phyloP scores from a whole-genome alignment of 2,329 filamentous ascomycete genomes.

The Pseudogymnoascus sp. region DNA sequence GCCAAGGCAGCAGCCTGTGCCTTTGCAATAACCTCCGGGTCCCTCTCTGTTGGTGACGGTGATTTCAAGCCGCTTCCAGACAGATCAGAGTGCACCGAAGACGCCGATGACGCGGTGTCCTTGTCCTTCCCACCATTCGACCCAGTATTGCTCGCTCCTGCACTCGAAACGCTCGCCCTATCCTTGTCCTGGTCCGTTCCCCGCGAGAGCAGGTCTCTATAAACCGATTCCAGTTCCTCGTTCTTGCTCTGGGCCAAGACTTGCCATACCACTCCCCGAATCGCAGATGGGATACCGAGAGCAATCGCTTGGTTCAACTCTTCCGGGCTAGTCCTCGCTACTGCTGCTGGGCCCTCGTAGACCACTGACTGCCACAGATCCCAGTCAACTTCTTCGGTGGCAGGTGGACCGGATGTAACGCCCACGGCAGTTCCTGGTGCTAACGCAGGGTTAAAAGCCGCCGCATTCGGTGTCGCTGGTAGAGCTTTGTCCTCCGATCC shows the following conservation, averaged over 20 bases:
- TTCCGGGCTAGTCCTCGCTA: conserved; percentile 78
- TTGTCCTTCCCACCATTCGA: conserved; percentile 53
- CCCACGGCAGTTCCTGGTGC: conserved; percentile 82
- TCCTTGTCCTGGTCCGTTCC: conserved; percentile 75
- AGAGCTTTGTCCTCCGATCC: conserved; percentile 22
- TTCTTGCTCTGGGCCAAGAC: conserved; percentile 93
- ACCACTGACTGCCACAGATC: conserved; percentile 96
- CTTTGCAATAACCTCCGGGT: conserved; percentile 55
- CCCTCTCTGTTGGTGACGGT: conserved; percentile 52
- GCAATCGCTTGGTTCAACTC: conserved; percentile 87
- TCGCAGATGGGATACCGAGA: conserved; percentile 85
- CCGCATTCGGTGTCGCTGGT: conserved; percentile 41
- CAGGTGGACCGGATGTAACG: conserved; percentile 65
- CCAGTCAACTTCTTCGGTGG: conserved; percentile 82
- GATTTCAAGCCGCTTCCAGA: conserved; percentile 52
- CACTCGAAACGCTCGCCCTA: conserved; percentile 38
- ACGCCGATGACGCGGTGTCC: conserved; percentile 70
- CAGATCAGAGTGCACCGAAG: conserved; percentile 71
- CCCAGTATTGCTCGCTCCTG: conserved; percentile 41
- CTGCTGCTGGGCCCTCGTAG: conserved; percentile 82
- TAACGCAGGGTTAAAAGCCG: conserved; percentile 58
- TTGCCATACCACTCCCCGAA: conserved; percentile 98
- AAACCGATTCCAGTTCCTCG: conserved; percentile 78
- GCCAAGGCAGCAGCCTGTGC: conserved; percentile 53
- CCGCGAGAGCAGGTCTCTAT: conserved; percentile 67